Conservation (phyloP, 2,329 filamentous ascomycete genomes). For the Fusarium tjaetaba region DNA sequence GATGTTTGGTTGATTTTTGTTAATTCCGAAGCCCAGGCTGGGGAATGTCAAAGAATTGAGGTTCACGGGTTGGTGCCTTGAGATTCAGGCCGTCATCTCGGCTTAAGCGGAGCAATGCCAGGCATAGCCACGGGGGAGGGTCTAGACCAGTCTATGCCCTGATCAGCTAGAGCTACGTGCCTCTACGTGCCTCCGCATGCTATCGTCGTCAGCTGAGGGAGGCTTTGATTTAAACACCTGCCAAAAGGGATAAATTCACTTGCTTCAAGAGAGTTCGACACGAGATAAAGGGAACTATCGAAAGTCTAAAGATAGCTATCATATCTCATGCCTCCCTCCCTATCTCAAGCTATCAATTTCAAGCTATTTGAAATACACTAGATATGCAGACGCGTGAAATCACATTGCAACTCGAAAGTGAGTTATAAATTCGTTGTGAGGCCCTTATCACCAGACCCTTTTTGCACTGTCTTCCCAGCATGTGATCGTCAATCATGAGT, state of each 20-base stretch:
- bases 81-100: slow-evolving; percentile 6
- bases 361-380: not conserved
- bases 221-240: not conserved
- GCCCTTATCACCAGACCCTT: not conserved
- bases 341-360: not conserved
- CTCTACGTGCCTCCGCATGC: not conserved
- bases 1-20: slow-evolving; percentile 36
- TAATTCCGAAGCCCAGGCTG: not conserved
- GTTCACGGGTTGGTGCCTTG: slow-evolving; percentile 10
- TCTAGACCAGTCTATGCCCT: not conserved
- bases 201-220: not conserved
- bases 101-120: slow-evolving; percentile 13
- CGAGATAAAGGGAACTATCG: not conserved
- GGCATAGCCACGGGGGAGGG: not conserved
- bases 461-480: not conserved
- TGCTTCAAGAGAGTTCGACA: not conserved
- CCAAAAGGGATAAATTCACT: not conserved
- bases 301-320: not conserved
- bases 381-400: not conserved
- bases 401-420: not conserved
- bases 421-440: not conserved
- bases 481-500: not conserved
- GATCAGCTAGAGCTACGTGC: not conserved
- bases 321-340: not conserved
- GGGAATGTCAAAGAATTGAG: slow-evolving; percentile 19